Base-by-base conservation (phyloP, 148 eudicot species). In the Persicaria maculosa region DNA sequence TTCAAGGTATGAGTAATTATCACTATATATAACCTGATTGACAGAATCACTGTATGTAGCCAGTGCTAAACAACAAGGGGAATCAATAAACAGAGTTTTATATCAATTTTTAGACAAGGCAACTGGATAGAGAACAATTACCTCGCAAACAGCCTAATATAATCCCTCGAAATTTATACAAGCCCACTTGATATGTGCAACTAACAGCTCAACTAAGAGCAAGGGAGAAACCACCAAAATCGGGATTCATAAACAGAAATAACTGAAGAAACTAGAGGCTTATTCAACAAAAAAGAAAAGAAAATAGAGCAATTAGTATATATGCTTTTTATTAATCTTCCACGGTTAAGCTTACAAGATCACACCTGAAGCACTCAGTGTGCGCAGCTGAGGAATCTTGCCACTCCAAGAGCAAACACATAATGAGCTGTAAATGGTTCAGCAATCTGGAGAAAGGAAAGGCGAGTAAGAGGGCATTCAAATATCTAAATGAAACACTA, bases 351-450 rank as follows among this genome's bases (percentile, higher is more conserved):
- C 22, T 14, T 25, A 68, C 11, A 68, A 73, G 36, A 65, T 75
- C 68, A 44, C 74, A 83, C 86, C 86, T 83, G 86, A 75, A 85
- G 85, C 74, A 85, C 81, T 85, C 85, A 85, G 64, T 85, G 88
- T 2, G 88, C 88, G 72, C 85, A 85, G 20, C 88, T 85, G 22
- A 85, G 76, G 74, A 85, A 85, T 77, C 88, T 85, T 47, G 88
- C 83, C 22, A 85, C 83, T 16, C 88, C 88, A 45, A 85, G 68
- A 15, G 85, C 85, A 78, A 85, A 85, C 9, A 82, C 88, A 68
- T 85, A 85, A 76, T 85, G 88, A 65, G 88, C 88, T 6, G 88
- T 85, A 57, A 83, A 85, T 55, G 88, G 88, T 78, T 85, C 88
- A 59, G 82, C 85, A 25, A 85, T 85, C 88, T 85, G 71, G 10